These are phyloP conservation scores for Bondarzewia mesenterica DNA, from an alignment of 1,284 basidiomycete species.

Conservation along the genomic window DNA sequence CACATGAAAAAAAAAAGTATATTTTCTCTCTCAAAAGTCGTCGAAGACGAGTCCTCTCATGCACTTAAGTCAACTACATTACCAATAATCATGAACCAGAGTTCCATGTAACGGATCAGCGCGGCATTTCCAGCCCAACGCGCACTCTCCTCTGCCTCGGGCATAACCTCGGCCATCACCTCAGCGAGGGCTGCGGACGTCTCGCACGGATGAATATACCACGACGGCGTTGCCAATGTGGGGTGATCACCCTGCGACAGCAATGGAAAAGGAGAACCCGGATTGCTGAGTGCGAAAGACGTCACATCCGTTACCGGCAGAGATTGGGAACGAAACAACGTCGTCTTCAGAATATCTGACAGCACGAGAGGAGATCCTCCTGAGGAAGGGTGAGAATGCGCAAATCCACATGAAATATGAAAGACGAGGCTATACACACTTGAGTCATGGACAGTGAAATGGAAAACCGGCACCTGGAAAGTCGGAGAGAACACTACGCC, in stretches of 20 bases:
- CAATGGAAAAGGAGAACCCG: constrained; percentile 54
- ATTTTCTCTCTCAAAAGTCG: too few relatives aligned
- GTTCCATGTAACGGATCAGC: constrained; percentile 48
- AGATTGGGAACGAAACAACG: constrained; percentile 46
- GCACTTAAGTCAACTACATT: constrained; percentile 44
- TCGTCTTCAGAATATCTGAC: constrained; percentile 42
- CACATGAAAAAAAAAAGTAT: background rate
- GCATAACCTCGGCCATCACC: constrained; percentile 42
- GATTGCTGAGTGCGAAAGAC: constrained; percentile 43
- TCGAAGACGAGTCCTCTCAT: too few relatives aligned
- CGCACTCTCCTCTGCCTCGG: constrained; percentile 7
- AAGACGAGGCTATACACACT: constrained; percentile 39
- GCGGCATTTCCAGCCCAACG: constrained; percentile 21
- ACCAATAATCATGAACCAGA: constrained; percentile 69
- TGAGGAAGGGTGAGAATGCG: constrained; percentile 23
- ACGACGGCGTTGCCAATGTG: constrained; percentile 58
- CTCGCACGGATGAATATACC: constrained; percentile 82
- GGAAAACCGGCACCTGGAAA: constrained; percentile 72
- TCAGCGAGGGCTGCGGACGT: constrained; percentile 58
- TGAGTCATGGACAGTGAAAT: constrained; percentile 59
- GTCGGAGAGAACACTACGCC: constrained; percentile 66
- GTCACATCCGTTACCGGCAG: constrained; percentile 31
- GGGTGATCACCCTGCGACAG: constrained; percentile 82
- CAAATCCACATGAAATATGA: background rate
- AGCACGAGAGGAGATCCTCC: constrained; percentile 58